These are phyloP conservation scores for Xylaria grammica DNA, from an alignment of 495 filamentous ascomycete genomes.

Conservation along the genomic window DNA sequence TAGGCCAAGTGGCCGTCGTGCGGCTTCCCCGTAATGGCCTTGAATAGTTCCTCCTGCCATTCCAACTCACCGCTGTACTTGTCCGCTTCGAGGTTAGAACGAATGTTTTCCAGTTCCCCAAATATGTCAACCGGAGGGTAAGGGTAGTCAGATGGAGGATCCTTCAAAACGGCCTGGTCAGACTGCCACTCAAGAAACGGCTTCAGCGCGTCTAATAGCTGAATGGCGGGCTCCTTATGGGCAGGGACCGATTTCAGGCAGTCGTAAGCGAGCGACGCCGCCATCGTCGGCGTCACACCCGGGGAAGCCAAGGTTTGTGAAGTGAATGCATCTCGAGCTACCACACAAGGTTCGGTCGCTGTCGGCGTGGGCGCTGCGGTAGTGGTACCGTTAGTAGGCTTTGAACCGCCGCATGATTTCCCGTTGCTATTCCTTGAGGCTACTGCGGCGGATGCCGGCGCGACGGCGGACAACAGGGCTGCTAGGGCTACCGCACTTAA, in stretches of 20 bases:
- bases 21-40: conserved; percentile 28
- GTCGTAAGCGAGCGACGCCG: conserved; percentile 40
- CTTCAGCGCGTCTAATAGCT: conserved; percentile 40
- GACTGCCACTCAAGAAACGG: conserved; percentile 47
- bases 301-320: not conserved
- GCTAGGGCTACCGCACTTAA: conserved; percentile 1
- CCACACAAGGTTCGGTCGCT: conserved; percentile 10
- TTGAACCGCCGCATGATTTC: conserved; percentile 2
- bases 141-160: conserved; percentile 44
- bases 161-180: conserved; percentile 34
- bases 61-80: conserved; percentile 42
- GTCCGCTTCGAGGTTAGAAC: conserved; percentile 33
- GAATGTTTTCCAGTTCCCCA: conserved; percentile 39
- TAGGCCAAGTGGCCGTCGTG: conserved; percentile 47
- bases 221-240: conserved; percentile 35
- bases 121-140: conserved; percentile 44
- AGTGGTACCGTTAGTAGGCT: conserved; percentile 6
- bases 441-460: conserved; percentile 7
- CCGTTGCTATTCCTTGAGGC: not conserved
- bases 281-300: conserved; percentile 30
- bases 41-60: conserved; percentile 38
- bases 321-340: conserved; percentile 16
- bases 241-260: conserved; percentile 47
- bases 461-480: not conserved
- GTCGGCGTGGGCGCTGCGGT: conserved; percentile 14